phyloP scores from a whole-genome alignment of 768 basidiomycete species.

The Mycena amicta region DNA sequence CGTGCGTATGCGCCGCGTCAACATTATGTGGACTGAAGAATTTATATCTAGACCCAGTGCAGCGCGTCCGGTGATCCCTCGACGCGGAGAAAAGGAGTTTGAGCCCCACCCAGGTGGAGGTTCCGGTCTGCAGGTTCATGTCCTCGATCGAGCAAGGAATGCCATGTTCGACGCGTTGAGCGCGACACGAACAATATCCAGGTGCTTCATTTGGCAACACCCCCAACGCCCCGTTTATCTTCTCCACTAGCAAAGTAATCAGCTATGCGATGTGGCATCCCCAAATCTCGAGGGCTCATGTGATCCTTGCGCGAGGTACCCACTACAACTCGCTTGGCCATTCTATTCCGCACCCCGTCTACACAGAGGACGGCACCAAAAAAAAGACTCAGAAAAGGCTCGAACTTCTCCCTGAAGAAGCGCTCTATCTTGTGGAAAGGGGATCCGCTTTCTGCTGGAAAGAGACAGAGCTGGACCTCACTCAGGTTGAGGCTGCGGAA shows the following conservation, averaged over 20 bases:
- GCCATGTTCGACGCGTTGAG: conserved; percentile 88
- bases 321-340: conserved; percentile 84
- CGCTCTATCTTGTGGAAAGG: conserved; percentile 89
- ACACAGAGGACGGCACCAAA: conserved; percentile 34
- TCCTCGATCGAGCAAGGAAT: conserved; percentile 74
- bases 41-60: conserved; percentile 35
- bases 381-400: conserved; percentile 62
- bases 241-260: conserved; percentile 66
- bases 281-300: conserved; percentile 60
- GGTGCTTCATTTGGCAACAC: conserved; percentile 41
- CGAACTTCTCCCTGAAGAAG: conserved; percentile 93
- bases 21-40: conserved; percentile 3
- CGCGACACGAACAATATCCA: conserved; percentile 73
- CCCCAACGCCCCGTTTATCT: conserved; percentile 3
- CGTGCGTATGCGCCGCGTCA: conserved; percentile 40
- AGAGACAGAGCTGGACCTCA: conserved; percentile 35
- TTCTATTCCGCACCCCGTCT: conserved; percentile 57
- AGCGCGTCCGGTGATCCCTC: conserved; percentile 79
- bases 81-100: conserved; percentile 96
- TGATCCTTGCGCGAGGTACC: conserved; percentile 77
- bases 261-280: conserved; percentile 86
- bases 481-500: conserved; percentile 37
- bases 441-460: conserved; percentile 88
- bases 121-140: conserved; percentile 77
- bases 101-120: conserved; percentile 74